Conservation (phyloP, 257 asterid genomes). For the Vinca minor region DNA sequence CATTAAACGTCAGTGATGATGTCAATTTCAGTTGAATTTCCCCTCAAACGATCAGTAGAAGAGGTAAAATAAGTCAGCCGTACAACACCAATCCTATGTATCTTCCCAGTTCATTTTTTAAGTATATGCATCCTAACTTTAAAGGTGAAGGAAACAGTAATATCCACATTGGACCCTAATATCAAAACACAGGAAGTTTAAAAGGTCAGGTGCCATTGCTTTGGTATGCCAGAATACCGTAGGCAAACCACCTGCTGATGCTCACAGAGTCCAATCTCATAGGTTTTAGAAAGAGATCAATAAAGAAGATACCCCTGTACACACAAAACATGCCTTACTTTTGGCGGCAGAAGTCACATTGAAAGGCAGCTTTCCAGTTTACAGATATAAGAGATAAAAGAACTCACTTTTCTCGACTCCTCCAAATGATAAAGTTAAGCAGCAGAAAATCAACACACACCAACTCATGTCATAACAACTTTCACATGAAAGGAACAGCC, state of each 20-base stretch:
- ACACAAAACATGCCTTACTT: neutral
- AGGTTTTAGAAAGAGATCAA: neutral
- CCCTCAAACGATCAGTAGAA: neutral
- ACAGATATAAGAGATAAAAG: neutral
- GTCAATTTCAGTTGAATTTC: neutral
- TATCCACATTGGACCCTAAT: no score
- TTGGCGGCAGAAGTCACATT: neutral
- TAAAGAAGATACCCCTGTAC: neutral
- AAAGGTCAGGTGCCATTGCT: no score
- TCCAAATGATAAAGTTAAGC: neutral
- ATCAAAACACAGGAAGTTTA: no score
- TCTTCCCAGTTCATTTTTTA: no score
- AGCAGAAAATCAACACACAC: neutral
- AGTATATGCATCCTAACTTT: no score
- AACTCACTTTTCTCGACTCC: neutral
- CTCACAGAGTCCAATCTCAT: neutral
- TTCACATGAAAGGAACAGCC: neutral
- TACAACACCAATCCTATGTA: neutral
- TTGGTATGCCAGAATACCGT: no score
- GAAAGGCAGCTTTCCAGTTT: neutral
- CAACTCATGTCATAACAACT: neutral
- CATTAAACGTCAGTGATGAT: neutral
- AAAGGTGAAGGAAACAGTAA: no score
- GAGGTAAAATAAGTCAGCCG: neutral
- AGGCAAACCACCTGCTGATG: neutral